These are phyloP conservation scores for Colletotrichum sp. DNA, from an alignment of 2,329 filamentous ascomycete genomes.

Conservation along the genomic window DNA sequence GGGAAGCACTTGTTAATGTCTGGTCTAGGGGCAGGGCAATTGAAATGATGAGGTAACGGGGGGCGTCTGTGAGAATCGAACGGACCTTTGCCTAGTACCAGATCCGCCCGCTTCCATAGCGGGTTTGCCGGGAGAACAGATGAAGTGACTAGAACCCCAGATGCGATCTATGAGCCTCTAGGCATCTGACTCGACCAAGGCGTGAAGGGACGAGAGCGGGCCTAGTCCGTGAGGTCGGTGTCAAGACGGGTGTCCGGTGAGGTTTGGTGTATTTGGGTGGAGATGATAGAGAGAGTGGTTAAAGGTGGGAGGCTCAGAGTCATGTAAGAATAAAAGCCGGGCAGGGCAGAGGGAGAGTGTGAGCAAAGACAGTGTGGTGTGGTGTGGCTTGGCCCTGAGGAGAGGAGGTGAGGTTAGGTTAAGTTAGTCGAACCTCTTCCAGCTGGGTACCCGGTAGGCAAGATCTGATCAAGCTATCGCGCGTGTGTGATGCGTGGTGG, in stretches of 20 bases:
- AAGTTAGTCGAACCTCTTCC: slow-evolving; percentile 13
- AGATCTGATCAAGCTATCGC: slow-evolving; percentile 27
- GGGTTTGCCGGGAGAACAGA: slow-evolving; percentile 27
- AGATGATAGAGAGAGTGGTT: slow-evolving; percentile 6
- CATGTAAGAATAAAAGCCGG: slow-evolving; percentile 21
- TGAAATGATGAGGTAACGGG: slow-evolving; percentile 1
- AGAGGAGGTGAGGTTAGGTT: slow-evolving; percentile 17
- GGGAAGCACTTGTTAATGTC: slow-evolving; percentile 12
- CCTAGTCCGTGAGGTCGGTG: slow-evolving; percentile 18
- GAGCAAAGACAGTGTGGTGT: slow-evolving; percentile 16
- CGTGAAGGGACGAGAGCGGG: slow-evolving; percentile 7
- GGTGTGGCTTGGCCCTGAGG: slow-evolving; percentile 18
- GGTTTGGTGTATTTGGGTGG: slow-evolving; percentile 18
- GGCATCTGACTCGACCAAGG: slow-evolving; percentile 24
- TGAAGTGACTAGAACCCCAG: slow-evolving; percentile 25
- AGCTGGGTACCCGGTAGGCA: slow-evolving; percentile 20
- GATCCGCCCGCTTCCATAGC: slow-evolving; percentile 46
- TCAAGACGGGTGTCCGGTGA: slow-evolving; percentile 18
- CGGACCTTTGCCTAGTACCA: slow-evolving; percentile 43
- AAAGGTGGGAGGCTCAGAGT: slow-evolving; percentile 18
- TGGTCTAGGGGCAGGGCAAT: background rate
- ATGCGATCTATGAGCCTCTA: slow-evolving; percentile 20
- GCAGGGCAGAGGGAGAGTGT: background rate
- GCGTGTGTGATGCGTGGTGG: slow-evolving; percentile 22
- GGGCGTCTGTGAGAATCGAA: slow-evolving; percentile 10